phyloP scores from a whole-genome alignment of 202 grass and related monocot species.

The Musa balbisiana region DNA sequence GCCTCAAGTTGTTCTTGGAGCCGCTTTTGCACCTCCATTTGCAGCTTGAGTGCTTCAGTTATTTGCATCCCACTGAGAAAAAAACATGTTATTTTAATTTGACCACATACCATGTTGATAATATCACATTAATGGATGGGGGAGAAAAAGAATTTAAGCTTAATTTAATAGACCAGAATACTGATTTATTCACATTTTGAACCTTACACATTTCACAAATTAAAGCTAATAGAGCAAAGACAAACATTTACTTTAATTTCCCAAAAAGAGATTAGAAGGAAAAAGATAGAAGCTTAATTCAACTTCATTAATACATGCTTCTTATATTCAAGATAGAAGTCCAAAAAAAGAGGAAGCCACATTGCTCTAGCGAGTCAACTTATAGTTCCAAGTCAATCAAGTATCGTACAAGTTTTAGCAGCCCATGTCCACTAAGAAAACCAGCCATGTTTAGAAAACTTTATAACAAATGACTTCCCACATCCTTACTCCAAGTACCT shows the following conservation, averaged over 20 bases:
- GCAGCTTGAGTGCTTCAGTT: constrained; percentile 45
- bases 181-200: too few species aligned
- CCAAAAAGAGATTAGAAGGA: neutral
- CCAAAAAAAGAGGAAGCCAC: too few species aligned
- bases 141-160: too few species aligned
- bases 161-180: too few species aligned
- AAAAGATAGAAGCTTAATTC: neutral
- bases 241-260: neutral
- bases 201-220: neutral
- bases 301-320: neutral
- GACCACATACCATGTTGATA: neutral
- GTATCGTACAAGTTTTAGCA: neutral
- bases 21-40: constrained; percentile 67
- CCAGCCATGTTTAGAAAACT: too few species aligned
- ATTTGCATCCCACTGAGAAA: constrained; percentile 39
- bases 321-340: too few species aligned
- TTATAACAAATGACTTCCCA: neutral
- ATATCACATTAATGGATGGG: too few species aligned
- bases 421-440: neutral
- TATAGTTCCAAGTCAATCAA: neutral
- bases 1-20: constrained; percentile 58
- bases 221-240: neutral
- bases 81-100: constrained; percentile 10
- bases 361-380: too few species aligned
- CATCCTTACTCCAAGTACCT: neutral